Conservation (phyloP, 2,329 filamentous ascomycete genomes). For the Fusarium sp. region DNA sequence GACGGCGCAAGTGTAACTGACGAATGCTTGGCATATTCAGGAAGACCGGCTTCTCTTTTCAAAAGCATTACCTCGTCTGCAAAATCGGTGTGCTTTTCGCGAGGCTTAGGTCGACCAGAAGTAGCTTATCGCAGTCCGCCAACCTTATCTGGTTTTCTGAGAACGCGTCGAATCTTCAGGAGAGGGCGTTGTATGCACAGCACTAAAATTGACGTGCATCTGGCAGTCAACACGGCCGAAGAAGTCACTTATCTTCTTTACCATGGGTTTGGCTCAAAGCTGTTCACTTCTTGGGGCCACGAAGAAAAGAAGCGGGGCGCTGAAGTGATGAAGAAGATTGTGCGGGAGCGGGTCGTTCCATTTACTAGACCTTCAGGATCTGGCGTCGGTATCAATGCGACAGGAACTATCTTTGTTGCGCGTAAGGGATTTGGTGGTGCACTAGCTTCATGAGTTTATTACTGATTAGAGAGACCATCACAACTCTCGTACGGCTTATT, state of each 20-base stretch:
- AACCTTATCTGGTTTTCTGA: accelerated
- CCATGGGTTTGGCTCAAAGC: background rate
- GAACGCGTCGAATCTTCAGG: accelerated
- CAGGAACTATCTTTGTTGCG: background rate
- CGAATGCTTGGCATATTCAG: no score
- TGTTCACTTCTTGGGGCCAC: background rate
- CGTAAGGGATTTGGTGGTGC: background rate
- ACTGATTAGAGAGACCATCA: background rate
- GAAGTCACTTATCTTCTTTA: background rate
- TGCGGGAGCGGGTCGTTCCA: background rate
- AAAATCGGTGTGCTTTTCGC: accelerated
- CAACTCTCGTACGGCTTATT: accelerated
- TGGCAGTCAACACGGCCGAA: background rate
- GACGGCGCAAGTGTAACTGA: no score
- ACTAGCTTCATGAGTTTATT: background rate
- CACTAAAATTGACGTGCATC: background rate
- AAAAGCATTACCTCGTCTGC: accelerated
- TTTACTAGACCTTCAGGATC: background rate
- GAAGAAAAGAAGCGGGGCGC: background rate
- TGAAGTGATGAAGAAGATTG: background rate
- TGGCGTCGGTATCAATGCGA: background rate
- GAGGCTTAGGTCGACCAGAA: accelerated
- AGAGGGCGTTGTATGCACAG: background rate
- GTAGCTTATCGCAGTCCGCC: accelerated
- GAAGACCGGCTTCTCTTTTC: accelerated